Percentiles rank a stretch among this genome's conserved stretches.
Evolutionary conservation across 139 green algal species (phyloP).

Genomic region (Pseudopediastrum boryanum): DNA sequence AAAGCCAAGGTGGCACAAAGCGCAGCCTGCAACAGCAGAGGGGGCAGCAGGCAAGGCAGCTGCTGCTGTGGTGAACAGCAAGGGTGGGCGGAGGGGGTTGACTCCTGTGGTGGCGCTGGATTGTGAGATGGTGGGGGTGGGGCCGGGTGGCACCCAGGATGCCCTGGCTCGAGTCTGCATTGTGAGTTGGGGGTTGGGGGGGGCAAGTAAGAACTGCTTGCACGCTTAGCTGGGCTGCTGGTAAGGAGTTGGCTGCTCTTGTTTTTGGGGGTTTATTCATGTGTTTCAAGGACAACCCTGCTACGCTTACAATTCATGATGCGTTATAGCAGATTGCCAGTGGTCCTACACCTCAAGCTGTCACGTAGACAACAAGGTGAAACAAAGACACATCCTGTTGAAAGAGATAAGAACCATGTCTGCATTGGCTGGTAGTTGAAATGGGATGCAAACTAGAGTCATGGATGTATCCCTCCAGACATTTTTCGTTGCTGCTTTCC

Average conservation of each 20-base stretch:
- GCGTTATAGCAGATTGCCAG: too few relatives aligned
- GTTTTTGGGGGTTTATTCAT: neutral
- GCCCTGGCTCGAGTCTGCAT: conserved; percentile 79
- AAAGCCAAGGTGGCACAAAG: neutral
- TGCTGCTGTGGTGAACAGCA: conserved; percentile 2
- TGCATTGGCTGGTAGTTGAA: too few relatives aligned
- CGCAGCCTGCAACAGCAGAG: neutral
- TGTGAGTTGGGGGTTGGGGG: conserved; percentile 25
- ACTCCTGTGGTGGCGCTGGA: conserved; percentile 85
- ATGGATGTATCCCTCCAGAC: too few relatives aligned
- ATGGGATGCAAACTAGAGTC: too few relatives aligned
- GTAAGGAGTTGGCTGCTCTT: neutral
- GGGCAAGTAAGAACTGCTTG: neutral
- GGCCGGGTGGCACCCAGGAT: conserved; percentile 56
- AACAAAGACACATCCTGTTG: too few relatives aligned
- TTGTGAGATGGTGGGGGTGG: conserved; percentile 97
- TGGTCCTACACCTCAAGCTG: too few relatives aligned
- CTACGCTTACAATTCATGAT: too few relatives aligned
- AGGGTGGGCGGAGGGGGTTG: conserved; percentile 6
- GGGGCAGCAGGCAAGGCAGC: neutral
- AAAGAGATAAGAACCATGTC: too few relatives aligned
- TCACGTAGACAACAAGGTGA: too few relatives aligned
- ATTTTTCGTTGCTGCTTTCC: too few relatives aligned
- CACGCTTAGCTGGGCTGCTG: neutral
- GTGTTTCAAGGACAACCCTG: neutral